A percentile compares a stretch with the other conserved stretches of the same genome.
Conservation (phyloP, 768 basidiomycete genomes). For the Trametes maxima region DNA sequence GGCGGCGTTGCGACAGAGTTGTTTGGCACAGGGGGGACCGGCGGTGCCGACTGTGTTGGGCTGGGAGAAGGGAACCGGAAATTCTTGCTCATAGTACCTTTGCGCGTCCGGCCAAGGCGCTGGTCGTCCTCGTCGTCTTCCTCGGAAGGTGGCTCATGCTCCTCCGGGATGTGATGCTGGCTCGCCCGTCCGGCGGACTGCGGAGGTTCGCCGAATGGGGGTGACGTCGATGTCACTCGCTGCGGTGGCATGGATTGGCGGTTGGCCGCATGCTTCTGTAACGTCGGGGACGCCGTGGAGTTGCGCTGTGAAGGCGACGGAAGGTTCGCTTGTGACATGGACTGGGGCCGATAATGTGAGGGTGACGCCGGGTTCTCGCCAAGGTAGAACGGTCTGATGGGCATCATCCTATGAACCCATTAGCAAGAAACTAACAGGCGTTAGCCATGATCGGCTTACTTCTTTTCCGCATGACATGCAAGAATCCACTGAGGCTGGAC, state of each 20-base stretch:
- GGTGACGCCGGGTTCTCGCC: constrained; percentile 60
- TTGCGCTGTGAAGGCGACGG: constrained; percentile 44
- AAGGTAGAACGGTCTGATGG: constrained; percentile 82
- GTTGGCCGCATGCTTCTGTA: constrained; percentile 42
- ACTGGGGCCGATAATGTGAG: constrained; percentile 60
- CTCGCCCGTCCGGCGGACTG: constrained; percentile 32
- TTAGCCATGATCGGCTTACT: constrained; percentile 47
- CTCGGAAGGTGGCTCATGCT: constrained; percentile 38
- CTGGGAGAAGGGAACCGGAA: constrained; percentile 31
- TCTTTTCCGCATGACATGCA: constrained; percentile 83
- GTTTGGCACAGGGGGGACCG: constrained; percentile 30
- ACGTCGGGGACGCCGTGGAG: constrained; percentile 34
- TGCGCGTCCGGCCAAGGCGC: constrained; percentile 36
- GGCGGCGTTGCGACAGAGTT: constrained; percentile 1
- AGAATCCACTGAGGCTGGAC: constrained; percentile 95
- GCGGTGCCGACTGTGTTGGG: constrained; percentile 37
- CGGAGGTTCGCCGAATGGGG: constrained; percentile 45
- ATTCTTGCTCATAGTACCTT: constrained; percentile 71
- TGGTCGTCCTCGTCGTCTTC: constrained; percentile 21
- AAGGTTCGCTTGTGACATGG: constrained; percentile 72
- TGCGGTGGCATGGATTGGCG: constrained; percentile 71
- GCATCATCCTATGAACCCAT: constrained; percentile 68
- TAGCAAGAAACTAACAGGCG: constrained; percentile 1
- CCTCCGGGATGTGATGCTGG: constrained; percentile 47
- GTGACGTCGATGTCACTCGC: constrained; percentile 44